phyloP scores from a whole-genome alignment of 1,284 basidiomycete species.

The Thecaphora frezii region DNA sequence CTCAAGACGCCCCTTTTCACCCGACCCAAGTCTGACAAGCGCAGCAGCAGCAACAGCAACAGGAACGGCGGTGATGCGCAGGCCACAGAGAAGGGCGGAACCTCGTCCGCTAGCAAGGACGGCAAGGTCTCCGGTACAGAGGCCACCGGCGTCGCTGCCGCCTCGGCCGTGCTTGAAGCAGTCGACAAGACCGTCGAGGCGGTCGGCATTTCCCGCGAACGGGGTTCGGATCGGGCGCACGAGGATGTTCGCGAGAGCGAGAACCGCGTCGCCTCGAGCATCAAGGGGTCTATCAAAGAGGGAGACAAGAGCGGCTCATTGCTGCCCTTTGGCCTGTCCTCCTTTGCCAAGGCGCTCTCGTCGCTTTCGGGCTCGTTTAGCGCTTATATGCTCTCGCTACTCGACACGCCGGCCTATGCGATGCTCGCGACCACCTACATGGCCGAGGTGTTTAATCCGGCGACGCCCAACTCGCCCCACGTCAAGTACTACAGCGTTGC shows the following conservation, averaged over 20 bases:
- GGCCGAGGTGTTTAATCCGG: slow-evolving; percentile 84
- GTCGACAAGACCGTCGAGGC: background rate
- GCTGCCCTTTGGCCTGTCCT: slow-evolving; percentile 25
- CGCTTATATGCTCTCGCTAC: slow-evolving; percentile 80
- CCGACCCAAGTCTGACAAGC: slow-evolving; percentile 22
- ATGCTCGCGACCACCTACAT: slow-evolving; percentile 88
- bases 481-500: slow-evolving; percentile 93
- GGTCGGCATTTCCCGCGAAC: background rate
- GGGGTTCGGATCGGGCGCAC: background rate
- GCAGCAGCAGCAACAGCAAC: too few species aligned
- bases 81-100: too few species aligned
- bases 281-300: slow-evolving; percentile 25
- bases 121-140: background rate
- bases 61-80: too few species aligned
- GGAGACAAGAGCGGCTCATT: slow-evolving; percentile 12
- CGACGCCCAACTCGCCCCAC: slow-evolving; percentile 75
- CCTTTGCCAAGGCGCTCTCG: slow-evolving; percentile 36
- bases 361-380: slow-evolving; percentile 78
- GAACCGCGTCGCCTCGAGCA: slow-evolving; percentile 12
- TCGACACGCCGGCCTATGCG: slow-evolving; percentile 95
- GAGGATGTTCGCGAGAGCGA: background rate
- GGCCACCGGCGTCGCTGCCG: background rate
- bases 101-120: background rate
- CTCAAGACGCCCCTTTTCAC: slow-evolving; percentile 53
- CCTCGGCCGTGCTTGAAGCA: background rate